Conservation (phyloP, 805 yeast species). For the Candida boleticola region DNA sequence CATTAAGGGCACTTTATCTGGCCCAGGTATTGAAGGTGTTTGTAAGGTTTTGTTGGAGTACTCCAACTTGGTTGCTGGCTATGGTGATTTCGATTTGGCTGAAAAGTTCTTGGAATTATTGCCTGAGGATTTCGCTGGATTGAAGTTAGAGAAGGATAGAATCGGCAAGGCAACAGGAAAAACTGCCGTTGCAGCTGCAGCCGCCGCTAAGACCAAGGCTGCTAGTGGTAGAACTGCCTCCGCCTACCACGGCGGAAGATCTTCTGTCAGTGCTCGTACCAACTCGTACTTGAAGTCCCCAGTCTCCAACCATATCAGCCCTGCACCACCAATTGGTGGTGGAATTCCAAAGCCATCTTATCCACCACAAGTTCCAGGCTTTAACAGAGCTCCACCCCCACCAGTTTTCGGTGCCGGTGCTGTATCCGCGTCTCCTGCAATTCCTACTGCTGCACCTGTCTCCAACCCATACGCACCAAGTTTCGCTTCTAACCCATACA, state of each 20-base stretch:
- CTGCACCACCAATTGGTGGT: conserved; percentile 11
- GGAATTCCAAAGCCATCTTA: background rate
- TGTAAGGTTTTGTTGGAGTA: conserved; percentile 75
- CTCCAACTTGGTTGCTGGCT: conserved; percentile 73
- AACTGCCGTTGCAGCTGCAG: conserved; percentile 6
- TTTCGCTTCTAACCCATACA: conserved; percentile 19
- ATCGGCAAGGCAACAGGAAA: conserved; percentile 61
- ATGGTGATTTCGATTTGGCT: conserved; percentile 84
- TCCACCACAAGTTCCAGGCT: conserved; percentile 4
- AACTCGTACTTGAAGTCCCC: conserved; percentile 5
- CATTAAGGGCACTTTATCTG: conserved; percentile 30
- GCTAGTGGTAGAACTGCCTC: conserved; percentile 5
- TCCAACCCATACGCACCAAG: conserved; percentile 16
- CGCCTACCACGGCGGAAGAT: conserved; percentile 10
- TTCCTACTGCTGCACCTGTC: conserved; percentile 18
- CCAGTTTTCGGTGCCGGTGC: conserved; percentile 4
- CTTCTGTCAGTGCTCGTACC: conserved; percentile 7
- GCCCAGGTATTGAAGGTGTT: conserved; percentile 47
- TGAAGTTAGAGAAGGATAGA: conserved; percentile 74
- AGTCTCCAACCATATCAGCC: conserved; percentile 8
- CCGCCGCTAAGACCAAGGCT: conserved; percentile 8
- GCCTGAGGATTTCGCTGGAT: conserved; percentile 72
- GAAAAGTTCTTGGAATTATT: conserved; percentile 62
- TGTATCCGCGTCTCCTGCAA: conserved; percentile 15
- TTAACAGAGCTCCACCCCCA: conserved; percentile 7